Percentiles rank a stretch among this genome's conserved stretches.
These are phyloP conservation scores for Phytophthora pistaciae DNA, from an alignment of 352 stramenopile species.

Conservation along the genomic window DNA sequence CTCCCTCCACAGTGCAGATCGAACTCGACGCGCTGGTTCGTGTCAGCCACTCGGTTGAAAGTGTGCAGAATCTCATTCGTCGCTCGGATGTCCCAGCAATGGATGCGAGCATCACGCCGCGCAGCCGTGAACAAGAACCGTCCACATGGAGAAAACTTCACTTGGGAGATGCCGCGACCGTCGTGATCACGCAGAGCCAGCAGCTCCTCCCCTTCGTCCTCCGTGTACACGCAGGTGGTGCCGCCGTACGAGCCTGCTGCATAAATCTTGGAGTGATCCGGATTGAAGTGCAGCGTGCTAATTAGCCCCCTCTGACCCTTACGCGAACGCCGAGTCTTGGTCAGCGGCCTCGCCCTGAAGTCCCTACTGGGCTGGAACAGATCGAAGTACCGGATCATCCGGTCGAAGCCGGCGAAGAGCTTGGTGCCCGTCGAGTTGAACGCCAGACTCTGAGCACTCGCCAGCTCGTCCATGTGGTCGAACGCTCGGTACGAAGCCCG, in stretches of 20 bases:
- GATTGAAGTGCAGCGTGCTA: constrained; percentile 83
- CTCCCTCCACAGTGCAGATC: constrained; percentile 71
- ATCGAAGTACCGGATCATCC: constrained; percentile 87
- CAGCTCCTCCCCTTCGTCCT: constrained; percentile 75
- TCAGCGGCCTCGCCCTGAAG: constrained; percentile 62
- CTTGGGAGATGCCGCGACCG: constrained; percentile 81
- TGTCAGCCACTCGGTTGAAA: constrained; percentile 66
- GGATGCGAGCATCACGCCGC: constrained; percentile 71
- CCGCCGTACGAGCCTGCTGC: constrained; percentile 87
- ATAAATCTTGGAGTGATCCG: constrained; percentile 88
- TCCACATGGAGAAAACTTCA: constrained; percentile 82
- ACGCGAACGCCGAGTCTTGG: constrained; percentile 70
- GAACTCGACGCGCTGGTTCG: constrained; percentile 84
- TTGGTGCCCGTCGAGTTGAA: constrained; percentile 86
- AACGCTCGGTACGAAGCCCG: constrained; percentile 85
- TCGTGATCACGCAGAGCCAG: constrained; percentile 75
- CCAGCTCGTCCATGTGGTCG: constrained; percentile 90
- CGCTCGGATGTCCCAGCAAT: constrained; percentile 90
- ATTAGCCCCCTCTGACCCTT: constrained; percentile 82
- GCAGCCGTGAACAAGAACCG: constrained; percentile 80
- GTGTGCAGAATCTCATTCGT: constrained; percentile 72
- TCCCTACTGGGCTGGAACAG: constrained; percentile 71
- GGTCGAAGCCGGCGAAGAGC: constrained; percentile 89
- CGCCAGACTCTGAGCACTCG: constrained; percentile 74
- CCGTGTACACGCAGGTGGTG: constrained; percentile 87